A percentile compares a stretch with the other conserved stretches of the same genome.
Conservation (phyloP, 1,284 basidiomycete species). For the Mycosarcoma mackinlayi region DNA sequence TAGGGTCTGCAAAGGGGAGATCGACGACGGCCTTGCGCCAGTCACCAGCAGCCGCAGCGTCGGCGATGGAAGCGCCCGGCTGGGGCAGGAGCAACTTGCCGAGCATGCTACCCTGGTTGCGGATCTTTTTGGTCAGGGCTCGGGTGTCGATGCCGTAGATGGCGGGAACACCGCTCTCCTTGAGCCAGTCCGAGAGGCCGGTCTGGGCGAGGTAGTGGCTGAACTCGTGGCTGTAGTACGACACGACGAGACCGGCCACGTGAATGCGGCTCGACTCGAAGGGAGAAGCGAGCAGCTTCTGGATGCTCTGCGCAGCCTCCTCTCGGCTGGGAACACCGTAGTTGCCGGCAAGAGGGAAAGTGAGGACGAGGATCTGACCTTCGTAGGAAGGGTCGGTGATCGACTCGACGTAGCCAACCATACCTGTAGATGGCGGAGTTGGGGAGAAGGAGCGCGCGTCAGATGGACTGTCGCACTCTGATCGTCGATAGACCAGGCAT, state of each 20-base stretch:
- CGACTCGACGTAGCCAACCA: slow-evolving; percentile 99
- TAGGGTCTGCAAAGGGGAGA: slow-evolving; percentile 88
- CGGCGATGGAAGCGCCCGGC: slow-evolving; percentile 51
- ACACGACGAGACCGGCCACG: slow-evolving; percentile 88
- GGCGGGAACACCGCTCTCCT: slow-evolving; percentile 93
- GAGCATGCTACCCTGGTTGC: slow-evolving; percentile 92
- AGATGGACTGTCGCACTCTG: slow-evolving; percentile 15
- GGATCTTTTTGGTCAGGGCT: slow-evolving; percentile 93
- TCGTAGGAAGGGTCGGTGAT: slow-evolving; percentile 98
- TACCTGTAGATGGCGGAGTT: slow-evolving; percentile 44
- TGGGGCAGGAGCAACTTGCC: slow-evolving; percentile 68
- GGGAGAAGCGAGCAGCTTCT: slow-evolving; percentile 69
- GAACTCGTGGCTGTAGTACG: slow-evolving; percentile 89
- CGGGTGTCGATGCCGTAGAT: slow-evolving; percentile 97
- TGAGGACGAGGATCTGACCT: slow-evolving; percentile 96
- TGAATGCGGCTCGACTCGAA: slow-evolving; percentile 98
- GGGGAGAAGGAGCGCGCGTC: slow-evolving; percentile 15
- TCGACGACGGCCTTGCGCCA: slow-evolving; percentile 87
- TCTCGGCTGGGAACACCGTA: slow-evolving; percentile 93
- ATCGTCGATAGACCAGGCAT: neutral
- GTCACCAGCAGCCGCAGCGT: slow-evolving; percentile 59
- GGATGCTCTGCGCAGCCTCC: slow-evolving; percentile 68
- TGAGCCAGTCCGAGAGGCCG: slow-evolving; percentile 90
- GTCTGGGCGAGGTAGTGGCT: slow-evolving; percentile 93
- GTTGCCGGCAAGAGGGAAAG: slow-evolving; percentile 96